These are phyloP conservation scores for Chaetomium tenue DNA, from an alignment of 495 filamentous ascomycete species.

Conservation along the genomic window DNA sequence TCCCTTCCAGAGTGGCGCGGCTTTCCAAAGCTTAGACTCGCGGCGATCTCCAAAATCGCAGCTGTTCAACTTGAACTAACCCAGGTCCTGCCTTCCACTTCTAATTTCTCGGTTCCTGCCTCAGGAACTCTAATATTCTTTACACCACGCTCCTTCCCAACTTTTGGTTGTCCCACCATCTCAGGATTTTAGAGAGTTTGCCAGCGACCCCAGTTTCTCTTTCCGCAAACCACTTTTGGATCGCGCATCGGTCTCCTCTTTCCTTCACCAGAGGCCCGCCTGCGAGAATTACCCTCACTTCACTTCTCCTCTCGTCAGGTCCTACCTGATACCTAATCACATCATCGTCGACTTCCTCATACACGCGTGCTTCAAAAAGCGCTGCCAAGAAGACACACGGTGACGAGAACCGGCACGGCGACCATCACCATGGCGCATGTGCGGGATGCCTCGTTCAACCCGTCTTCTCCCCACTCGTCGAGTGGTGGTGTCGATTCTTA, in stretches of 20 bases:
- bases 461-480: constrained; percentile 58
- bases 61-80: background rate
- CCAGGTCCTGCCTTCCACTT: constrained; percentile 1
- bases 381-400: constrained; percentile 1
- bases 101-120: constrained; percentile 16
- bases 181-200: constrained; percentile 15
- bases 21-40: background rate
- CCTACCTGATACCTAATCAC: constrained; percentile 6
- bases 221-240: constrained; percentile 17
- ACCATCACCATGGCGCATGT: constrained; percentile 34
- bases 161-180: background rate
- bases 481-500: constrained; percentile 53
- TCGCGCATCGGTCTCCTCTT: constrained; percentile 6
- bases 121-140: background rate
- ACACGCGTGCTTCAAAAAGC: background rate
- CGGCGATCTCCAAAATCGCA: background rate
- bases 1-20: background rate
- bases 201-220: background rate
- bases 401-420: background rate
- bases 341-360: constrained; percentile 21
- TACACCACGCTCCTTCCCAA: constrained; percentile 22
- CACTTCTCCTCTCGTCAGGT: constrained; percentile 21
- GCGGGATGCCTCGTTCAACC: constrained; percentile 43
- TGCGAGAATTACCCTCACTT: constrained; percentile 19
- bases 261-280: constrained; percentile 12